Evolutionary conservation across 495 filamentous ascomycete genomes (phyloP), one percentile per base, ranked within the genome.

Genomic region (Hypoxylon trugodes): DNA sequence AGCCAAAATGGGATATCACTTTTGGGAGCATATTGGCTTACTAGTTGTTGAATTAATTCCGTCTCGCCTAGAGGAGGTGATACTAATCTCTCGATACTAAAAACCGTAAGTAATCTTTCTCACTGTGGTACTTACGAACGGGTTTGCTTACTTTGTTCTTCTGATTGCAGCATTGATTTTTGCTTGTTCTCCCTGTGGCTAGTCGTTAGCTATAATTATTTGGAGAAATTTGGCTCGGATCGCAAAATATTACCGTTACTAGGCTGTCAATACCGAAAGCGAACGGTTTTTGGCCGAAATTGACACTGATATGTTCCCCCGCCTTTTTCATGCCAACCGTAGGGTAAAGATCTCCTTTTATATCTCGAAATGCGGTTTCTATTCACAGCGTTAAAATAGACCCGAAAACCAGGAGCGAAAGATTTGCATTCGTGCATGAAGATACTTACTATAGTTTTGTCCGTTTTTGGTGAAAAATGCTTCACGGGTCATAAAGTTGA

Each of bases 401-500:
- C 35, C 33, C 22, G 0, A 19, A 18, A 4, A 21, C 26, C 16
- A 18, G 15, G 19, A 6, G 40, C 10, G 10, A 16, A 36, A 26
- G 19, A 26, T 18, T 28, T 12, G 15, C 33, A 43, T 18, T 9
- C 2, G 18, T 1, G 33, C 19, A 32, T 26, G 32, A 12, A 18
- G 73, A 84, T 84, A 92, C 94, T 87, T 61, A 96, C 64, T 61
- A 42, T 37, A 73, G 63, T 88, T 82, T 22, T 80, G 74, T 12
- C 95, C 95, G 72, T 99, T 98, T 76, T 93, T 97, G 0, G 95
- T 99, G 72, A 96, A 99, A 70, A 97, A 96, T 8, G 89, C 91
- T 62, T 85, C 86, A n/a, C 88, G 86, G 8, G 87, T 92, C 61
- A 89, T 85, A 71, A 98, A 98, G 72, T 99, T 96, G 37, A 99